Base-by-base conservation (phyloP, 2,329 filamentous ascomycete genomes). In the Sporothrix protearum region DNA sequence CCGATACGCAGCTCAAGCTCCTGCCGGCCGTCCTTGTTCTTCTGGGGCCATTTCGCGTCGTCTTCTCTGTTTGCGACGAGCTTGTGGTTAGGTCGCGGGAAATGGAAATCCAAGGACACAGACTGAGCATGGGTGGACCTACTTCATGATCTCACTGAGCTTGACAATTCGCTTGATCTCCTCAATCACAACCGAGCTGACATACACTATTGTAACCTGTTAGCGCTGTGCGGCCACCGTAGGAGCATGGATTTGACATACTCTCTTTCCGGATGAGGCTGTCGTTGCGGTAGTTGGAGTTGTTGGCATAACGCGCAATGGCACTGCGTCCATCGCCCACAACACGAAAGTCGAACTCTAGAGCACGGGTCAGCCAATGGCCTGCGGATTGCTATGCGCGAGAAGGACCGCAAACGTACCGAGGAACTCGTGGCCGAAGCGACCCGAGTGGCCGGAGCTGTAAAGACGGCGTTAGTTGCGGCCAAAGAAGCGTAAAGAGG, bases 251-350 rank as follows among this genome's bases (percentile, higher is more conserved):
- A n/a, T 22, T 5, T 1, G n/a, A 70, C 94, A 77, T 85, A 97
- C 96, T 99, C 85, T 99, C 96, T 94, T 99, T 99, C 75, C 96
- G 92, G 79, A 99, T 99, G 76, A 99, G 85, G 74, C 94, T 97
- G 80, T 99, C 96, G 82, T 99, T 99, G 78, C 96, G 91, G 83
- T 99, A 99, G 83, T 99, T 99, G 72, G 95, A 98, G 82, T 99
- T 99, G 86, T 99, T 99, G 75, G 96, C 96, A 83, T 99, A 99
- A 82, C 96, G 91, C 42, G 95, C 94, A 69, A 96, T 92, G 8
- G 96, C 96, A 79, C 94, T 97, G 73, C 93, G 89, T 68, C 96
- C 96, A 80, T 99, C 96, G 70, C 93, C 93, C 61, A 98, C 88
- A 30, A 94, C 93, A 71, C 95, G 89, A 78, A 99, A 96, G 80